These are phyloP conservation scores for Penicillium occitanis DNA, from an alignment of 2,329 filamentous ascomycete species.

Conservation along the genomic window DNA sequence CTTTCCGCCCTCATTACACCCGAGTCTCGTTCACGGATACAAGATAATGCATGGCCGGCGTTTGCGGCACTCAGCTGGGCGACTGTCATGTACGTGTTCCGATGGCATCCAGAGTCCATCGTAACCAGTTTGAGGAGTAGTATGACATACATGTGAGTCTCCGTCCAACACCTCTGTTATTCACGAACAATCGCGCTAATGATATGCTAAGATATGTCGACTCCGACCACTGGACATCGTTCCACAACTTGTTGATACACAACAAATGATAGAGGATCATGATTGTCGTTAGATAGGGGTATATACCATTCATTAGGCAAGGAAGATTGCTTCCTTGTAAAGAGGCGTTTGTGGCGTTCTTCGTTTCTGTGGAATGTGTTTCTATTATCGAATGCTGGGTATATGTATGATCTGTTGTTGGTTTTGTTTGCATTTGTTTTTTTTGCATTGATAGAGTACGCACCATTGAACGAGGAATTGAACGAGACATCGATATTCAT, in stretches of 20 bases:
- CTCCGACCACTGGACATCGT: slow-evolving; percentile 83
- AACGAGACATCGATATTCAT: not conserved
- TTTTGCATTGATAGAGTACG: slow-evolving; percentile 3
- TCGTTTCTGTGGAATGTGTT: not conserved
- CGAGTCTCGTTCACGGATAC: slow-evolving; percentile 53
- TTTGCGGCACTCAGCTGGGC: slow-evolving; percentile 93
- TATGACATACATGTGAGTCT: slow-evolving; percentile 92
- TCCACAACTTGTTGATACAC: slow-evolving; percentile 81
- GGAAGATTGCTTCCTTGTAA: not conserved
- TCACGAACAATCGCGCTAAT: slow-evolving; percentile 10
- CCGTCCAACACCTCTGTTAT: not conserved
- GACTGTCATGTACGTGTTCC: slow-evolving; percentile 91
- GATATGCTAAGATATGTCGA: slow-evolving; percentile 62
- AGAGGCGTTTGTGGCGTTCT: slow-evolving; percentile 7
- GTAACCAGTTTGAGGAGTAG: slow-evolving; percentile 89
- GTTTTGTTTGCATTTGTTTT: not conserved
- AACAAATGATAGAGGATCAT: slow-evolving; percentile 58
- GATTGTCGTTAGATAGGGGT: not conserved
- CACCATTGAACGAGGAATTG: not conserved
- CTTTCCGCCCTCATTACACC: slow-evolving; percentile 45
- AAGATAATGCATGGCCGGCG: slow-evolving; percentile 79
- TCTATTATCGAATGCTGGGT: not conserved
- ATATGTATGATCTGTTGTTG: not conserved
- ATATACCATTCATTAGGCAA: not conserved
- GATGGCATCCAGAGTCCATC: slow-evolving; percentile 85